phyloP scores from a whole-genome alignment of 2,329 filamentous ascomycete genomes.

The Raffaelea albimanens region DNA sequence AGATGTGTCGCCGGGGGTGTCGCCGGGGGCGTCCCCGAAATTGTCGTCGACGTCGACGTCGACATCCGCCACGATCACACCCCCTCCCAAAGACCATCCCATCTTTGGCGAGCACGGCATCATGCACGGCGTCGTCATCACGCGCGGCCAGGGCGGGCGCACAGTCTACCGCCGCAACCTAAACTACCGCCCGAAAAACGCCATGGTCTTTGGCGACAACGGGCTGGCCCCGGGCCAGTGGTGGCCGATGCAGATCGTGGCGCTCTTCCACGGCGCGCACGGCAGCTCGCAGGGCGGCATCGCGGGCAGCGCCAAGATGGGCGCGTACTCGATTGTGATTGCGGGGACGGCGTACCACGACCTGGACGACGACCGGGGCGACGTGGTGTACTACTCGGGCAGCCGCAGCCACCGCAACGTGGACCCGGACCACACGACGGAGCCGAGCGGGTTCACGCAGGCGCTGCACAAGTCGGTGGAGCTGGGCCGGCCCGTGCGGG shows the following conservation, averaged over 20 bases:
- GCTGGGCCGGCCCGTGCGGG: conserved; percentile 16
- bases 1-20: not conserved
- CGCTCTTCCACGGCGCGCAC: conserved; percentile 44
- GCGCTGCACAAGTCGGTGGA: conserved; percentile 13
- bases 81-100: conserved; percentile 13
- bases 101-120: conserved; percentile 21
- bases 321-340: conserved; percentile 47
- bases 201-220: conserved; percentile 21
- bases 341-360: conserved; percentile 14
- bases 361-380: conserved; percentile 16
- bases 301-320: conserved; percentile 29
- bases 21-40: not conserved
- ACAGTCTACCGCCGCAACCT: conserved; percentile 14
- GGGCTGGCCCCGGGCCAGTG: conserved; percentile 30
- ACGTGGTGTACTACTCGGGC: conserved; percentile 18
- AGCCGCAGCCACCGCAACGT: conserved; percentile 15
- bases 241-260: conserved; percentile 43
- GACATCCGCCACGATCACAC: not conserved
- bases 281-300: conserved; percentile 41
- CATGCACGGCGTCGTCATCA: conserved; percentile 19
- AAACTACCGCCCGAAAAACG: conserved; percentile 7
- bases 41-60: not conserved
- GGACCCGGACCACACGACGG: conserved; percentile 4
- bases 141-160: not conserved
- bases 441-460: conserved; percentile 9